phyloP scores from a whole-genome alignment of 192 early-diverging fungal species.

The Umbelopsis ramanniana region DNA sequence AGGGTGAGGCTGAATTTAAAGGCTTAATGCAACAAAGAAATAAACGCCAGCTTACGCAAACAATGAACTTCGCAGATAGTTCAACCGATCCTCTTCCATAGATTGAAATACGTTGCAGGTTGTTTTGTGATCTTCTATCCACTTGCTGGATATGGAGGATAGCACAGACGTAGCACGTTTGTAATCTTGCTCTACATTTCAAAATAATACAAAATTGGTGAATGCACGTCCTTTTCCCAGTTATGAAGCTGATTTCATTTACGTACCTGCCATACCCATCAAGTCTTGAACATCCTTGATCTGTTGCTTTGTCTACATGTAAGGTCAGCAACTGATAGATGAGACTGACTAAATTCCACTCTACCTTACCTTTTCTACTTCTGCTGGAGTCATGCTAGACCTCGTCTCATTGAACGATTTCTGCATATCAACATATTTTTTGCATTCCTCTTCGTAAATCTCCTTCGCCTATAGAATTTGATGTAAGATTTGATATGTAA shows the following conservation, averaged over 20 bases:
- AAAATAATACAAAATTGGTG: neutral
- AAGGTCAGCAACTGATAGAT: neutral
- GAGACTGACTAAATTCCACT: neutral
- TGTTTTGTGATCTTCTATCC: conserved; percentile 52
- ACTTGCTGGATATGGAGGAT: conserved; percentile 45
- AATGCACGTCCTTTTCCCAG: neutral
- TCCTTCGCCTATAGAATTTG: neutral
- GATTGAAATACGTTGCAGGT: conserved; percentile 57
- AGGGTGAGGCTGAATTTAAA: neutral
- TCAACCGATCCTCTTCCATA: conserved; percentile 73
- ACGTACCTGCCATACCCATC: conserved; percentile 1
- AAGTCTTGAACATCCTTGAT: conserved; percentile 6
- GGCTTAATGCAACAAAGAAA: neutral
- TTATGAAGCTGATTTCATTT: neutral
- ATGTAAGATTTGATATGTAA: neutral
- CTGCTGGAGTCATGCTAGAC: neutral
- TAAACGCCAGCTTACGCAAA: conserved; percentile 58
- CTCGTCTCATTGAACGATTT: neutral
- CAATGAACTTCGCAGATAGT: conserved; percentile 63
- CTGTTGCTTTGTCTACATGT: neutral
- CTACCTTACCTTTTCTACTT: neutral
- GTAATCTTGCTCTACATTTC: conserved; percentile 55
- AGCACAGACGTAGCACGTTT: conserved; percentile 42
- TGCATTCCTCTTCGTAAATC: conserved; percentile 12
- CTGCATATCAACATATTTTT: conserved; percentile 18